Evolutionary conservation across 1,284 basidiomycete genomes (phyloP), one percentile per base, ranked within the genome.

Genomic region (Amylostereum chailletii): DNA sequence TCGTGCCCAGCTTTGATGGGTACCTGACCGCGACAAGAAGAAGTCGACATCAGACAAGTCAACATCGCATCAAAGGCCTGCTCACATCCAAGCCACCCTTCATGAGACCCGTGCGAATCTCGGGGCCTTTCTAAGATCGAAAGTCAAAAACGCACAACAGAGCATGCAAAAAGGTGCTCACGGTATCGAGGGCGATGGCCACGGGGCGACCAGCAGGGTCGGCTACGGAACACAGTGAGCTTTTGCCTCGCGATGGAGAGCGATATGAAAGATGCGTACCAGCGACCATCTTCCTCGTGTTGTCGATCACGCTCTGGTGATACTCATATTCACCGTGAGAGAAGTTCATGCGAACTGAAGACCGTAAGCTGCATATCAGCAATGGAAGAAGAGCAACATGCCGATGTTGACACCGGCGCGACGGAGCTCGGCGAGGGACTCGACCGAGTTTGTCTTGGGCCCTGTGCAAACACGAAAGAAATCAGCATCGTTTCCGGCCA

Each of bases 31-130:
- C 42, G 19, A 19, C 19, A 19, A 19, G 19, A 19, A 19, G 19
- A 19, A 19, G 19, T 19, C 19, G 19, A 19, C 19, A 19, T 19
- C 19, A 59, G 36, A 53, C 37, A 50, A 41, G 40, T 53, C 49
- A 53, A 46, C 54, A 45, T 54, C 29, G 10, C 33, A 39, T 34
- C 39, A 40, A 54, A 55, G 49, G 45, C 53, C 53, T 52, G 77
- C 89, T 62, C 65, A 93, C 90, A 64, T 99, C 96, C 58, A 77
- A 73, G 64, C 82, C 81, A 65, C 92, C 81, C 67, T 76, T 83
- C 78, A 96, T 99, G 64, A 94, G 64, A 59, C 96, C 96, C 43
- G 96, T 99, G 60, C 96, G 87, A 75, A 99, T 99, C 74, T 99
- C 96, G 38, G 96, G 96, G 48, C 96, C 96, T 90, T 99, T 99